These are phyloP conservation scores for Carex cristatella DNA, from an alignment of 176 grass and related monocot genomes.

Conservation along the genomic window DNA sequence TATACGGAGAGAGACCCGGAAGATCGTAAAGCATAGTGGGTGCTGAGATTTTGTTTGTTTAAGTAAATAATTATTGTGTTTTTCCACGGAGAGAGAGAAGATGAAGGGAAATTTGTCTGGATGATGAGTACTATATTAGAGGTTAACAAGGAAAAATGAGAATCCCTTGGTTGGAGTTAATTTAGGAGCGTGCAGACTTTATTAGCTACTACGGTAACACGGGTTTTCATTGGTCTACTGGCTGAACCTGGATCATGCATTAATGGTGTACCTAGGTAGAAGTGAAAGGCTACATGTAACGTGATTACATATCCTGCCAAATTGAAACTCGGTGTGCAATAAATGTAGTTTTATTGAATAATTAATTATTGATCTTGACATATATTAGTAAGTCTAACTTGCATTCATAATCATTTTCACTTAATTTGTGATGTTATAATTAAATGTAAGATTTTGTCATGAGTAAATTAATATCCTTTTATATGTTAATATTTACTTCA, in stretches of 20 bases:
- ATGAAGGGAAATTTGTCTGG: not conserved
- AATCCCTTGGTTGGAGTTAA: constrained; percentile 8
- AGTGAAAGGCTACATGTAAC: not conserved
- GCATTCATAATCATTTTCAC: not conserved
- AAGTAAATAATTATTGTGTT: constrained; percentile 9
- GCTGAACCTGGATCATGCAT: not conserved
- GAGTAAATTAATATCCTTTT: not conserved
- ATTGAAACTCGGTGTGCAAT: not conserved
- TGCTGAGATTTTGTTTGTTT: not conserved
- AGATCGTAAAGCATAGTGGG: not conserved
- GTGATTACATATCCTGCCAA: not conserved
- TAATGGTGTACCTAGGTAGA: not conserved
- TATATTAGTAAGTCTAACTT: not conserved
- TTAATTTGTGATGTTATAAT: not conserved
- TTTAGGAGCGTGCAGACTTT: constrained; percentile 14
- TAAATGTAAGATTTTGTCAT: not conserved
- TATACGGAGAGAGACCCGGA: not conserved
- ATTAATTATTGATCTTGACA: not conserved
- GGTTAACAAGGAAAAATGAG: not conserved
- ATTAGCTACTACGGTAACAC: not conserved
- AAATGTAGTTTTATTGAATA: not conserved
- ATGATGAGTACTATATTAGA: not conserved
- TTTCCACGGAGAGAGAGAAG: not conserved
- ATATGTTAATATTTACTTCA: not conserved
- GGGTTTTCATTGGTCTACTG: not conserved